phyloP scores from a whole-genome alignment of 441 rosid species.

The Gossypium aridum region DNA sequence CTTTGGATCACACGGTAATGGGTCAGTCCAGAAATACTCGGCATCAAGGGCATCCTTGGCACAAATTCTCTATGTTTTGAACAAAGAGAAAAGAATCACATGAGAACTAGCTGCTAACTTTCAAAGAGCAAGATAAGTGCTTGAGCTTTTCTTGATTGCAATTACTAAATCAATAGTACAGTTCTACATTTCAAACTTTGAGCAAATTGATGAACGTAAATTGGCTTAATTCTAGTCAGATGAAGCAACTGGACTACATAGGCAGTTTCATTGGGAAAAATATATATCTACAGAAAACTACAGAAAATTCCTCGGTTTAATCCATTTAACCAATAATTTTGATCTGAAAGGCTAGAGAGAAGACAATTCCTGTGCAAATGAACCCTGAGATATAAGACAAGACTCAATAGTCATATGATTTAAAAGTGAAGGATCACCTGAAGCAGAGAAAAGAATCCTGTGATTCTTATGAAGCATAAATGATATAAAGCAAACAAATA shows the following conservation, averaged over 20 bases:
- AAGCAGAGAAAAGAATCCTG: not conserved
- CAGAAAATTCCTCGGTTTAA: not conserved
- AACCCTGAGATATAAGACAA: not conserved
- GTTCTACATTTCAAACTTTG: not conserved
- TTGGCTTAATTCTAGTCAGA: not conserved
- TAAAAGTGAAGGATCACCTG: not conserved
- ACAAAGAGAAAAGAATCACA: not conserved
- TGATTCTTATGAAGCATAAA: not conserved
- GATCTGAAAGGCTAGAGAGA: not conserved
- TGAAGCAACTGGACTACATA: not conserved
- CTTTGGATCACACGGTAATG: slow-evolving; percentile 92
- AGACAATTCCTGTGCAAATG: not conserved
- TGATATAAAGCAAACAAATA: not conserved
- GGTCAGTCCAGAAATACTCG: slow-evolving; percentile 94
- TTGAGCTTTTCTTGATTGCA: not conserved
- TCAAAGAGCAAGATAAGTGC: not conserved
- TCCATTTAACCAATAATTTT: slow-evolving; percentile 3
- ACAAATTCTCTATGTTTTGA: slow-evolving; percentile 61
- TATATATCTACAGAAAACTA: not conserved
- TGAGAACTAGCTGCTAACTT: not conserved
- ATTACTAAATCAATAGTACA: not conserved
- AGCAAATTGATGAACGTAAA: not conserved
- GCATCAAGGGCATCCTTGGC: slow-evolving; percentile 98
- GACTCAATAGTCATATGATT: not conserved
- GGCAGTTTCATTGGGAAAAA: not conserved